Evolutionary conservation across 179 eudicot genomes (phyloP), one percentile per base, ranked within the genome.

Genomic region (Pouteria campechiana): DNA sequence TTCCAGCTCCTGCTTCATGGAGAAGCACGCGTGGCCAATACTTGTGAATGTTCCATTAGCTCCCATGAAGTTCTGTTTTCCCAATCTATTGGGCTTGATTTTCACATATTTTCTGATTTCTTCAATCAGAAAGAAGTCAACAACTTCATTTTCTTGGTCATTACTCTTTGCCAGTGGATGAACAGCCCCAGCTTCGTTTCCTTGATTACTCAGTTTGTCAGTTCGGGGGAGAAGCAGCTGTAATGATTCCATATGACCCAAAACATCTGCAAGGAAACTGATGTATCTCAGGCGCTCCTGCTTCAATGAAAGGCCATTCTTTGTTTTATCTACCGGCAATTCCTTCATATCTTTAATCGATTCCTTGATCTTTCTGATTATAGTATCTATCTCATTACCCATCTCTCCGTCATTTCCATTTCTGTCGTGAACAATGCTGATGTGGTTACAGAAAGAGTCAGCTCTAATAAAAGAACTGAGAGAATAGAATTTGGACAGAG

Each of bases 41-140:
- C 72, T 74, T 3, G 72, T 69, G 21, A 58, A 76, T 6, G 76
- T 67, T 14, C 71, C 76, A 29, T 76, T 70, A 7, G 75, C 75
- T 9, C 78, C 78, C 75, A 64, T 64, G 60, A 76, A 55, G 43
- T 72, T 72, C 54, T 61, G 60, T 30, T 60, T 65, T 24, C 70
- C 68, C 9, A 57, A 39, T 40, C 76, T 64, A 58, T 76, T 76
- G 0, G 79, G 76, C 51, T 73, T 76, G 36, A 70, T 66, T 50
- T 54, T 66, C 3, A 76, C 60, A 33, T 76, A 72, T 37, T 69
- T 76, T 6, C 74, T 49, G 20, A 76, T 72, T 48, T 76, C 83
- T 48, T 76, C 83, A 0, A 56, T 67, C 39, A 75, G 40, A 46
- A 75, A 75, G 47, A 42, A 67, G 12, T 55, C 63, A 13, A 45